Conservation (phyloP, 768 basidiomycete species). For the Trametes coccinea region DNA sequence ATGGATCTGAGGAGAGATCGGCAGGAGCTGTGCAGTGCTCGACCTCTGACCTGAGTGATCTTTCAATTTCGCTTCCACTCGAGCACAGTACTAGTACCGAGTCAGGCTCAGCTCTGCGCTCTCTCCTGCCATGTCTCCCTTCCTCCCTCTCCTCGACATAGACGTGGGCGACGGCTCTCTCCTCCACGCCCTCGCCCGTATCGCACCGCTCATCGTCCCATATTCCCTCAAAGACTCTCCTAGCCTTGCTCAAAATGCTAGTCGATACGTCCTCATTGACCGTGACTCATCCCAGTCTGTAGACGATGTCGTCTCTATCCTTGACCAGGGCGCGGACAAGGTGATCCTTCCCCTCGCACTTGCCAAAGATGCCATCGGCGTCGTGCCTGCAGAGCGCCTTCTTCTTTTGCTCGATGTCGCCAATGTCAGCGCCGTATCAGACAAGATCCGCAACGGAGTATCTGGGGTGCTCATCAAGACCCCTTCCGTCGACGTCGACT, state of each 20-base stretch:
- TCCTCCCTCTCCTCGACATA: slow-evolving; percentile 55
- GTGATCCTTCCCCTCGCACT: slow-evolving; percentile 71
- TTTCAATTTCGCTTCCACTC: too few species aligned
- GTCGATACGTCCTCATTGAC: slow-evolving; percentile 58
- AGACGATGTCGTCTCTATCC: slow-evolving; percentile 60
- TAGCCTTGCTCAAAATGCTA: slow-evolving; percentile 33
- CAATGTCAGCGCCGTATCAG: slow-evolving; percentile 72
- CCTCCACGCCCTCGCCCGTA: slow-evolving; percentile 61
- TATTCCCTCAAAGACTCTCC: slow-evolving; percentile 29
- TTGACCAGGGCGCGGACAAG: slow-evolving; percentile 81
- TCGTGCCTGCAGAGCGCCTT: slow-evolving; percentile 70
- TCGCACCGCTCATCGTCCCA: slow-evolving; percentile 74
- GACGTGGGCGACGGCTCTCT: slow-evolving; percentile 43
- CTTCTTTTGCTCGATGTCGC: slow-evolving; percentile 74
- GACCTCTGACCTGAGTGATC: too few species aligned
- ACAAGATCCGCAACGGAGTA: slow-evolving; percentile 69
- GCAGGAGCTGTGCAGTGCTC: too few species aligned
- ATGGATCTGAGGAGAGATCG: too few species aligned
- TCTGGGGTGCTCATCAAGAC: slow-evolving; percentile 83
- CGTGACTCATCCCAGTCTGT: slow-evolving; percentile 43
- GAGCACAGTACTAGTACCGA: too few species aligned
- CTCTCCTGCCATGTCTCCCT: slow-evolving; percentile 29
- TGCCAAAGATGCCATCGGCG: slow-evolving; percentile 65
- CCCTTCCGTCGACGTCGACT: slow-evolving; percentile 67
- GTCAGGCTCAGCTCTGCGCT: too few species aligned